Evolutionary conservation across 1,139 yeast species (phyloP).

Genomic region (Williopsis jadinii): DNA sequence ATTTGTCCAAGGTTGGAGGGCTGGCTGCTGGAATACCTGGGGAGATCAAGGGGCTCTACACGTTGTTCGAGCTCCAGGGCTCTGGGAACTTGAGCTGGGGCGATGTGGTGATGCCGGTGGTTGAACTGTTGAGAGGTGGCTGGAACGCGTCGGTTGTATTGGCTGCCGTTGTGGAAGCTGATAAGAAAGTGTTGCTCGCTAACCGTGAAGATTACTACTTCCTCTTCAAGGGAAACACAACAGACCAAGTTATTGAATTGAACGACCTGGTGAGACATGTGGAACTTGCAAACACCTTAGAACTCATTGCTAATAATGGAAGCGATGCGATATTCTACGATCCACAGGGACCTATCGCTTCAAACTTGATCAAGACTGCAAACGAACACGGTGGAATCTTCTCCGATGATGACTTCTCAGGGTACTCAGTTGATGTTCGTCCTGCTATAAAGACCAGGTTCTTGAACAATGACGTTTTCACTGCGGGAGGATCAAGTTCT

Average conservation of each 20-base stretch:
- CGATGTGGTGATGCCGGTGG: constrained; percentile 71
- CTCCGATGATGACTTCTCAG: constrained; percentile 52
- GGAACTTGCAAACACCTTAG: constrained; percentile 58
- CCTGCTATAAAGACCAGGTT: constrained; percentile 46
- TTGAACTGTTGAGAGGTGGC: constrained; percentile 59
- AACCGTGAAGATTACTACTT: constrained; percentile 47
- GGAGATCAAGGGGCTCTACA: constrained; percentile 74
- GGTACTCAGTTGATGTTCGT: constrained; percentile 49
- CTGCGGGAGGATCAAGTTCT: constrained; percentile 73
- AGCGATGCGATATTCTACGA: constrained; percentile 75
- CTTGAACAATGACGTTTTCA: constrained; percentile 47
- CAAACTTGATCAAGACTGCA: constrained; percentile 40
- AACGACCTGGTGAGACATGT: constrained; percentile 63
- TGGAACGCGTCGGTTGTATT: constrained; percentile 51
- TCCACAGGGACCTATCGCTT: constrained; percentile 68
- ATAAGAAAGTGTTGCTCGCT: constrained; percentile 28
- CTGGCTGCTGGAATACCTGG: constrained; percentile 86
- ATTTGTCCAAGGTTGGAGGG: constrained; percentile 67
- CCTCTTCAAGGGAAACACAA: constrained; percentile 33
- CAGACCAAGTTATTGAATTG: constrained; percentile 28
- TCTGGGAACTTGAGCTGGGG: constrained; percentile 68
- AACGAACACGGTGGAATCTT: constrained; percentile 55
- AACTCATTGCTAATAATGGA: constrained; percentile 65
- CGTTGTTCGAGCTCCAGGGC: constrained; percentile 52
- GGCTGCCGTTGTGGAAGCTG: constrained; percentile 33